Evolutionary conservation across 805 yeast genomes (phyloP).

Genomic region (Saccharomycopsis fermentans): DNA sequence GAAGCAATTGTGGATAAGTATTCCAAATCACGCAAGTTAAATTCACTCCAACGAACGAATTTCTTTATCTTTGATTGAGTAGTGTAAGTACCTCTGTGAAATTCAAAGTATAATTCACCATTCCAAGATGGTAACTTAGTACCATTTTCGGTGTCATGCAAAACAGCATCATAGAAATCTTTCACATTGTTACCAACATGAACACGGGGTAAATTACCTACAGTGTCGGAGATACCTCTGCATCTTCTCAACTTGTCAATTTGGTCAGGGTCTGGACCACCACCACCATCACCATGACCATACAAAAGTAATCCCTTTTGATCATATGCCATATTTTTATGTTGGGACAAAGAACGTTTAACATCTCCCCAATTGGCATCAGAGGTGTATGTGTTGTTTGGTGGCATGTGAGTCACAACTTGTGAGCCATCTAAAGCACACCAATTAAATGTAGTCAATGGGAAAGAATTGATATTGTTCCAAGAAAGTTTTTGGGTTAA

Average conservation of each 20-base stretch:
- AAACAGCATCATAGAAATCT: conserved; percentile 62
- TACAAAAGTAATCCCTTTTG: conserved; percentile 73
- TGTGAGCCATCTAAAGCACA: conserved; percentile 90
- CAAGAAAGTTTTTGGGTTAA: conserved; percentile 91
- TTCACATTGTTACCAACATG: conserved; percentile 72
- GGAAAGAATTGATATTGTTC: conserved; percentile 91
- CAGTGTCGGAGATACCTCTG: conserved; percentile 75
- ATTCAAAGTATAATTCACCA: conserved; percentile 90
- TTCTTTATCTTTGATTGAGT: conserved; percentile 83
- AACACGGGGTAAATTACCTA: conserved; percentile 73
- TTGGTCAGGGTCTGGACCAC: conserved; percentile 94
- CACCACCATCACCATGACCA: conserved; percentile 98
- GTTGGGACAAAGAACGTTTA: conserved; percentile 64
- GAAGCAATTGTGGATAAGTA: conserved; percentile 72
- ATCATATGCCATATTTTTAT: conserved; percentile 72
- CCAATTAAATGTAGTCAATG: conserved; percentile 90
- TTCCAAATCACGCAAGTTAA: conserved; percentile 77
- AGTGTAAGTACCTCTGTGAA: conserved; percentile 95
- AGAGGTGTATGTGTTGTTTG: conserved; percentile 92
- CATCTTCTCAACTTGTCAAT: conserved; percentile 84
- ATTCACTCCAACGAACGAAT: conserved; percentile 67
- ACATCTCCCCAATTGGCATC: conserved; percentile 91
- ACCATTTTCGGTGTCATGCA: conserved; percentile 56
- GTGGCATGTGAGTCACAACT: conserved; percentile 95
- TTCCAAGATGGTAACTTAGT: conserved; percentile 70